Conservation (phyloP, 2,329 filamentous ascomycete species). For the Penicillium sp. region DNA sequence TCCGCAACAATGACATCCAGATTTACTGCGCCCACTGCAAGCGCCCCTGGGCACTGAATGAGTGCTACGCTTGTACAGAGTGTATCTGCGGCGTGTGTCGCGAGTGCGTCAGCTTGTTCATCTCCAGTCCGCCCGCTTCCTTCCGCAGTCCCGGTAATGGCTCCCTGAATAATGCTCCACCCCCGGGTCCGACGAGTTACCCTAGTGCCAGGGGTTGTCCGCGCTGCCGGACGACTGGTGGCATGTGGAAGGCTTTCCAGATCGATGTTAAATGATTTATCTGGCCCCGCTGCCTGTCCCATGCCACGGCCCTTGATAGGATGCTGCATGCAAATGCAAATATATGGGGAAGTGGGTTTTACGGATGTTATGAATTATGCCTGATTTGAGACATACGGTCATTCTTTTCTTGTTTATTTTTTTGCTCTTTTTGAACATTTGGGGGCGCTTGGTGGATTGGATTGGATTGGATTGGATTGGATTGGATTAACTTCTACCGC, state of each 20-base stretch:
- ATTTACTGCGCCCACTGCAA: conserved; percentile 93
- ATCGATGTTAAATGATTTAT: conserved; percentile 53
- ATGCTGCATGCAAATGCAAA: background rate
- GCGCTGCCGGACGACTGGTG: conserved; percentile 52
- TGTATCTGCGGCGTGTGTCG: conserved; percentile 93
- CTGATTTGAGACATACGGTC: conserved; percentile 2
- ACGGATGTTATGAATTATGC: conserved; percentile 11
- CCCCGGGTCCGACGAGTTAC: conserved; percentile 44
- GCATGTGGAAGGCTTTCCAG: conserved; percentile 57
- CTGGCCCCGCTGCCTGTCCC: background rate
- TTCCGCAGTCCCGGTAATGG: conserved; percentile 44
- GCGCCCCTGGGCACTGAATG: conserved; percentile 74
- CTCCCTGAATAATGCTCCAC: conserved; percentile 23
- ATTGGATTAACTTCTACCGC: background rate
- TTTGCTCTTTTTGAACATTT: background rate
- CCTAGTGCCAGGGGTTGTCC: conserved; percentile 52
- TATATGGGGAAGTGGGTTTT: background rate
- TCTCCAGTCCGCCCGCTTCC: conserved; percentile 49
- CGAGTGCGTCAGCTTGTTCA: conserved; percentile 70
- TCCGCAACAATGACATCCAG: conserved; percentile 64
- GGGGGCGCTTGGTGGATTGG: background rate
- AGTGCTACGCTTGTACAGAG: conserved; percentile 93
- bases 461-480: background rate
- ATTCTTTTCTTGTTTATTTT: conserved; percentile 1
- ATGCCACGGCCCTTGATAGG: background rate